phyloP scores from a whole-genome alignment of 2,329 filamentous ascomycete species.

The Tolypocladium tropicale region DNA sequence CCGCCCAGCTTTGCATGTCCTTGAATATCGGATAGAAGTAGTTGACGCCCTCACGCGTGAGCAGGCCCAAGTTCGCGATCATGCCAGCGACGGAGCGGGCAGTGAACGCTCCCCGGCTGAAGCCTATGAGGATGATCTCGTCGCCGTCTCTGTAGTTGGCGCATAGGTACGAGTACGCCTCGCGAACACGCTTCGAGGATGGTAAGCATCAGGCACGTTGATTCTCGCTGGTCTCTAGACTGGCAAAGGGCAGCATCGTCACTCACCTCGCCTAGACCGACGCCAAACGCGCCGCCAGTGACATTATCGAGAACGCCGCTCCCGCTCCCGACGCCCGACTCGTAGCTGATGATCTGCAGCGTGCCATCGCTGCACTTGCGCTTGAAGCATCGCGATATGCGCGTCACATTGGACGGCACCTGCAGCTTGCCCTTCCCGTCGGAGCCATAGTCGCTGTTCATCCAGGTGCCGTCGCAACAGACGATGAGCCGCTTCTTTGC shows the following conservation, averaged over 20 bases:
- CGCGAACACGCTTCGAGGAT: conserved; percentile 38
- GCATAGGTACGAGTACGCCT: conserved; percentile 52
- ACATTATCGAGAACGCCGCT: conserved; percentile 37
- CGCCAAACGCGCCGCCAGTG: conserved; percentile 44
- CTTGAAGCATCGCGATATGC: conserved; percentile 47
- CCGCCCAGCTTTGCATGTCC: conserved; percentile 44
- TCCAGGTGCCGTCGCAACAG: conserved; percentile 45
- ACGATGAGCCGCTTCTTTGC: conserved; percentile 36
- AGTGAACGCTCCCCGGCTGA: conserved; percentile 49
- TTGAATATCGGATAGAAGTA: conserved; percentile 46
- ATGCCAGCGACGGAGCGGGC: conserved; percentile 45
- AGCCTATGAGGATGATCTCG: conserved; percentile 45
- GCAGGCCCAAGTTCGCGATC: conserved; percentile 38
- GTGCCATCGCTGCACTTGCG: conserved; percentile 38
- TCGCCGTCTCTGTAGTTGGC: conserved; percentile 50
- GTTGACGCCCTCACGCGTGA: conserved; percentile 42
- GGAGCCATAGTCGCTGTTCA: conserved; percentile 40
- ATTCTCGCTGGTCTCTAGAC: not conserved
- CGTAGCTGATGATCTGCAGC: conserved; percentile 50
- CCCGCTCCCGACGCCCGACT: conserved; percentile 49
- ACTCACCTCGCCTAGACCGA: conserved; percentile 40
- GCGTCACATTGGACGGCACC: conserved; percentile 49
- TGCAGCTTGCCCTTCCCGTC: conserved; percentile 31
- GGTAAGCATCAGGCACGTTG: not conserved
- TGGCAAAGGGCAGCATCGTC: not conserved